Conservation (phyloP, 2,329 filamentous ascomycete genomes). For the Nemania sp. region DNA sequence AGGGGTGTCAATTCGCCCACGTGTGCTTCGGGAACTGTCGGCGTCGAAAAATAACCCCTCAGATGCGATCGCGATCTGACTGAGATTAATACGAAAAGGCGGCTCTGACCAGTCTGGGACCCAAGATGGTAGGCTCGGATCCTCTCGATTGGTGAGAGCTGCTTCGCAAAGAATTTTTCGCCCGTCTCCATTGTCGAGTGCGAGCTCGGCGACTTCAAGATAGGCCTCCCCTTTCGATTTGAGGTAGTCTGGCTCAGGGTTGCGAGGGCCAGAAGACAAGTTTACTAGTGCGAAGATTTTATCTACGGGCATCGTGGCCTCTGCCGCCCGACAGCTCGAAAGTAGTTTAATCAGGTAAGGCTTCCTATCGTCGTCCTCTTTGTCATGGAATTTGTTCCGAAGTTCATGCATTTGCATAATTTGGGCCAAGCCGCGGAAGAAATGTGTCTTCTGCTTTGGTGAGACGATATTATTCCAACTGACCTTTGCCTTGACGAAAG, state of each 20-base stretch:
- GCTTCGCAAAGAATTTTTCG: neutral
- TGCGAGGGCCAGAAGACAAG: neutral
- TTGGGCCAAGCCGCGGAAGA: slow-evolving; percentile 1
- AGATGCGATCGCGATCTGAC: neutral
- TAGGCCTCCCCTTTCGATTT: neutral
- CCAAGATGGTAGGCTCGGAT: slow-evolving; percentile 5
- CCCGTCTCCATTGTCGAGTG: neutral
- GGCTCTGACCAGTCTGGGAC: slow-evolving; percentile 5
- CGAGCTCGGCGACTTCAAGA: neutral
- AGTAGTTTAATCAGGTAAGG: neutral
- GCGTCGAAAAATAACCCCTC: neutral
- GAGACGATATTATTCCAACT: slow-evolving; percentile 8
- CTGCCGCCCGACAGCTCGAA: neutral
- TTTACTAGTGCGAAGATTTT: neutral
- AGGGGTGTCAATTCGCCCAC: neutral
- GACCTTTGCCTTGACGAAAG: slow-evolving; percentile 4
- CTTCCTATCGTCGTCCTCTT: neutral
- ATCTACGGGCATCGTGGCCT: neutral
- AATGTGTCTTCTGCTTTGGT: neutral
- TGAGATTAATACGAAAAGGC: neutral
- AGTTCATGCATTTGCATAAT: slow-evolving; percentile 20
- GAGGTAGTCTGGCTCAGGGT: neutral
- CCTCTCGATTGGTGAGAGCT: slow-evolving; percentile 2
- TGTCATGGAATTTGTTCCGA: slow-evolving; percentile 2
- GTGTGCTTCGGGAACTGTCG: neutral